phyloP scores from a whole-genome alignment of 192 early-diverging fungal genomes.

The Coemansia umbellata region DNA sequence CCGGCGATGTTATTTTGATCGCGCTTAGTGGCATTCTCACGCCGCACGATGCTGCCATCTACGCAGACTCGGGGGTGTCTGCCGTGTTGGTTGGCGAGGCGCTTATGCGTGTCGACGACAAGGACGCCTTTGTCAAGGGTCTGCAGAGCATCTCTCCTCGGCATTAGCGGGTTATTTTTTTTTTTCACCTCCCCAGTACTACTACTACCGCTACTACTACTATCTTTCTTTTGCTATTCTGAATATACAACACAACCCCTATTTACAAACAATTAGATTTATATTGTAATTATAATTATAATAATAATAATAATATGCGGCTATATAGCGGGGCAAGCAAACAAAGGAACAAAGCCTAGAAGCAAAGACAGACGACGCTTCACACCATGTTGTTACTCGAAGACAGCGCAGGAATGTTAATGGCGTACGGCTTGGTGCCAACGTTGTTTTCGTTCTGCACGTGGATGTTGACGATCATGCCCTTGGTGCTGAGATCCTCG shows the following conservation, averaged over 20 bases:
- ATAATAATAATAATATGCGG: neutral
- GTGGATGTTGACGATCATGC: constrained; percentile 54
- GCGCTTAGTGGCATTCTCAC: constrained; percentile 89
- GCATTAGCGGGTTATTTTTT: neutral
- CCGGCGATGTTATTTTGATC: constrained; percentile 66
- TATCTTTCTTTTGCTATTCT: neutral
- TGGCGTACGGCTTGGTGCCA: constrained; percentile 49
- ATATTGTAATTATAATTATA: neutral
- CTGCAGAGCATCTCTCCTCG: constrained; percentile 47
- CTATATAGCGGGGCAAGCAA: no score
- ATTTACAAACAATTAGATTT: neutral
- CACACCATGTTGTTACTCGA: constrained; percentile 14
- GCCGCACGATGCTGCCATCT: constrained; percentile 78
- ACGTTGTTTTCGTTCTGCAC: constrained; percentile 54
- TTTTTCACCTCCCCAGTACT: neutral
- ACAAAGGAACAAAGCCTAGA: neutral
- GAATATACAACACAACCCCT: neutral
- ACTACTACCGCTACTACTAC: neutral
- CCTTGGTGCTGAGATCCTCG: constrained; percentile 24
- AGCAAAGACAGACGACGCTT: neutral
- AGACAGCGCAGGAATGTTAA: constrained; percentile 42
- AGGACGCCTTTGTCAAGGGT: constrained; percentile 68
- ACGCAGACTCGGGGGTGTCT: constrained; percentile 69
- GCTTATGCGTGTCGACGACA: constrained; percentile 81
- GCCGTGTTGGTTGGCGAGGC: constrained; percentile 94